Percentiles rank a stretch among this genome's conserved stretches.
phyloP scores from a whole-genome alignment of 768 basidiomycete genomes.

The Lactarius evosmus region DNA sequence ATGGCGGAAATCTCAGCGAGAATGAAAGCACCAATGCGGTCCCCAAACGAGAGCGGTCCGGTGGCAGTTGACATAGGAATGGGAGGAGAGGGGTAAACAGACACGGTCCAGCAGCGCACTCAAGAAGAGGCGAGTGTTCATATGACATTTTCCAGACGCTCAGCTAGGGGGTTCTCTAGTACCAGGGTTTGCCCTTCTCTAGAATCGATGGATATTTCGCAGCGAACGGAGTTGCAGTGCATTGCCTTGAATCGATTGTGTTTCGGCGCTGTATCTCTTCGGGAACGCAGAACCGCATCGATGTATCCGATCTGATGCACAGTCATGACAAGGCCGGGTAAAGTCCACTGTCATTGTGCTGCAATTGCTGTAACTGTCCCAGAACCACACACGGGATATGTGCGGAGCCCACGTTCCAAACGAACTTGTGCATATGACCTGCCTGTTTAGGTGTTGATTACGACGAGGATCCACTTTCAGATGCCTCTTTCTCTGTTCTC shows the following conservation, averaged over 20 bases:
- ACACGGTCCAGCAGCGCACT: neutral
- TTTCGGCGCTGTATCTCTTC: neutral
- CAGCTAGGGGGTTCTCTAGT: neutral
- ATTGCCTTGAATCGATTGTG: no score
- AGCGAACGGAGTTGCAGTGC: no score
- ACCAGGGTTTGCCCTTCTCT: neutral
- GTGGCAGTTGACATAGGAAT: neutral
- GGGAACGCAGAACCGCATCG: neutral
- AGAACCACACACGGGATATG: no score
- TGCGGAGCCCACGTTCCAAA: no score
- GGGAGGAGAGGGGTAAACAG: neutral
- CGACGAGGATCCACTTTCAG: no score
- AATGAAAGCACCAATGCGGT: conserved; percentile 31
- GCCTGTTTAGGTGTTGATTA: no score
- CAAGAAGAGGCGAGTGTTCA: neutral
- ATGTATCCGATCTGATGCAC: neutral
- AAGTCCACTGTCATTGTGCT: no score
- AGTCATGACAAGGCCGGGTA: neutral
- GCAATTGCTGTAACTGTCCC: neutral
- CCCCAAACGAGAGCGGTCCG: conserved; percentile 25
- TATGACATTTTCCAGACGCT: neutral
- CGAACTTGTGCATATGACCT: no score
- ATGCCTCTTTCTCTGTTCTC: no score
- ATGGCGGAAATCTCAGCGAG: conserved; percentile 30
- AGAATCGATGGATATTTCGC: neutral